Evolutionary conservation across 2,329 filamentous ascomycete species (phyloP).

Genomic region (Ilyonectria sp.): DNA sequence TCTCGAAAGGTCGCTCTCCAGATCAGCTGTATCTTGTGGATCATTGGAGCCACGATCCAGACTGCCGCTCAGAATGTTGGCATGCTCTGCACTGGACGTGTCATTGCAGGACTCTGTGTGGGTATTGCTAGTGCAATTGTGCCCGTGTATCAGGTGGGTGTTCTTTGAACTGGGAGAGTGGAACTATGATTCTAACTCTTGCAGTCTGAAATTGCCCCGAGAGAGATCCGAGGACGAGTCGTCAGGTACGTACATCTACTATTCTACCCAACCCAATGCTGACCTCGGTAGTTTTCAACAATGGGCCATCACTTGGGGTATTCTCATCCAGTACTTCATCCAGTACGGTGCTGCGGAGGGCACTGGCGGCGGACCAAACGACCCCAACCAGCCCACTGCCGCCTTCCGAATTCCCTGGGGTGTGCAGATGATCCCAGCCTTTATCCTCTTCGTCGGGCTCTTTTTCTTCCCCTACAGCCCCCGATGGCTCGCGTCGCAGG

Average conservation of each 20-base stretch:
- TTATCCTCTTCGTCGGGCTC: slow-evolving; percentile 68
- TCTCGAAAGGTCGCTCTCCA: slow-evolving; percentile 66
- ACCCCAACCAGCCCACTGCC: slow-evolving; percentile 64
- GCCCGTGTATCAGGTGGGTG: slow-evolving; percentile 72
- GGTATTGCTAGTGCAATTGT: slow-evolving; percentile 82
- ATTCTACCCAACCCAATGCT: not conserved
- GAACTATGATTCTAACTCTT: slow-evolving; percentile 1
- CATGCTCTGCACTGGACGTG: slow-evolving; percentile 80
- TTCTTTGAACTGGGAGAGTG: not conserved
- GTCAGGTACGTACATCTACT: slow-evolving; percentile 54
- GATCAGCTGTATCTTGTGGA: slow-evolving; percentile 66
- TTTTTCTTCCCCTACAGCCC: slow-evolving; percentile 77
- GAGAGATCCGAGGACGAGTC: slow-evolving; percentile 71
- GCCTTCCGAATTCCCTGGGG: slow-evolving; percentile 76
- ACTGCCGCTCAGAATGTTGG: slow-evolving; percentile 75
- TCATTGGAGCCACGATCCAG: slow-evolving; percentile 68
- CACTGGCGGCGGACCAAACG: slow-evolving; percentile 64
- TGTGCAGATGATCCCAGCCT: slow-evolving; percentile 70
- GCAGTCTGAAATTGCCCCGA: slow-evolving; percentile 72
- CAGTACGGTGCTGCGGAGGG: slow-evolving; percentile 73
- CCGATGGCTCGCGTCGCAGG: slow-evolving; percentile 78
- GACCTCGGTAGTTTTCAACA: slow-evolving; percentile 67
- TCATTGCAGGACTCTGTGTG: slow-evolving; percentile 80
- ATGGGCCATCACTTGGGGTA: slow-evolving; percentile 81
- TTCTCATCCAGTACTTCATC: slow-evolving; percentile 77